Evolutionary conservation across 257 asterid species (phyloP), one percentile per base, ranked within the genome.

Genomic region (Solanum chilense): DNA sequence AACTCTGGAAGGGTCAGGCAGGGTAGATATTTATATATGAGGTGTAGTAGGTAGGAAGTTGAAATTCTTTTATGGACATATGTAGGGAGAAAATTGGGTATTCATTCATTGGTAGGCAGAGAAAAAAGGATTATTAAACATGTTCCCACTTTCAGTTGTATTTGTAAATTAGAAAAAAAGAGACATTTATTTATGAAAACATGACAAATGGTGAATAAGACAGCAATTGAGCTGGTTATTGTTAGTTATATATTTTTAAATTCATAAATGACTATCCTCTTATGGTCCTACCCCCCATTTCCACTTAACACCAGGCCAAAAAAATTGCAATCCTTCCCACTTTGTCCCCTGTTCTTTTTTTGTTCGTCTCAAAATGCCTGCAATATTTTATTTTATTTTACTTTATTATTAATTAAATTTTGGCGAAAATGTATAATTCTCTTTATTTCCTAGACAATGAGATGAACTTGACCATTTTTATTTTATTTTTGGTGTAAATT

Each of bases 51-150:
- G 86, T 85, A 86, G 71, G 89, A 83, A 68, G 39, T 77, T 77
- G 86, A 87, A 80, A 94, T 94, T 95, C 95, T 91, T 94, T 93
- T 18, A 89, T 91, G 92, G 93, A 91, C 90, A 90, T 71, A 70
- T 70, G 33, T 69, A 89, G 81, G 62, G 62, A 52, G 62, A 52
- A 69, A 35, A 35, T 73, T 73, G 80, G 39, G 87, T 70, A 89
- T 89, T 91, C 88, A 87, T 91, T 95, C 92, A 91, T 91, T 92
- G 92, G 39, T 44, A 77, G 83, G 25, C 39, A 44, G 83, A 42
- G 60, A 77, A 44, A 44, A 77, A 73, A 37, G 25, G 83, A 35
- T 7, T 58, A 44, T 44, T 44, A 25, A 77, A 25, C 39, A 77
- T 44, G 83, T 77, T 44, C 83, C 83, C 39, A 44, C 83, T 44